These are phyloP conservation scores for Sorghum bicolor DNA, from an alignment of 176 grass and related monocot genomes.

Conservation along the genomic window DNA sequence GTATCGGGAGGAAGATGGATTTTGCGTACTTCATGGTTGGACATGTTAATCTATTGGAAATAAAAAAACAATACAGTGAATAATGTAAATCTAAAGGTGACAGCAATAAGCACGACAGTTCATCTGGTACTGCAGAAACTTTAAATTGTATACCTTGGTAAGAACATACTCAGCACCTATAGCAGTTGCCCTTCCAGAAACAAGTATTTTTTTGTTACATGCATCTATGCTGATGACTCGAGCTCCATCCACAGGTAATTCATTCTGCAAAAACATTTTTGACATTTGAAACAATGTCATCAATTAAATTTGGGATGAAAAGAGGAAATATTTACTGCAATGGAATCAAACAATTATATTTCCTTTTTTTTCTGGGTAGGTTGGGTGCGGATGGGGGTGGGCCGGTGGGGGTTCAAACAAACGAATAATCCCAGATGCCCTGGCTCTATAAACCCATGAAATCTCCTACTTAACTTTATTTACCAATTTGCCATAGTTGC, in stretches of 20 bases:
- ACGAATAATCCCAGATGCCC: no score
- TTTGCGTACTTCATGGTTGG: constrained; percentile 25
- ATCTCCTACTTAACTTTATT: background rate
- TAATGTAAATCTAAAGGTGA: background rate
- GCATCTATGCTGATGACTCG: constrained; percentile 76
- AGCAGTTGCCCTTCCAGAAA: constrained; percentile 53
- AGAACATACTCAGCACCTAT: constrained; percentile 58
- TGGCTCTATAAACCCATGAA: background rate
- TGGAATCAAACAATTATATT: background rate
- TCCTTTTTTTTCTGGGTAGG: no score
- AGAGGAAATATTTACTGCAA: background rate
- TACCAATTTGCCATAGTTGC: background rate
- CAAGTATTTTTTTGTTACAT: constrained; percentile 58
- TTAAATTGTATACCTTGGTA: constrained; percentile 54
- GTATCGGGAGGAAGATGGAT: constrained; percentile 67
- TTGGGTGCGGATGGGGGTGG: no score
- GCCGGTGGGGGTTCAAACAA: no score
- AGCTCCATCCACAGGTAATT: constrained; percentile 63
- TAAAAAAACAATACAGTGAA: constrained; percentile 6
- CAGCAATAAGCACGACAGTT: background rate
- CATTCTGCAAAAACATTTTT: constrained; percentile 51
- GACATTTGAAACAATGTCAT: background rate
- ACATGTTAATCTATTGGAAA: constrained; percentile 67
- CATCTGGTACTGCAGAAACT: background rate
- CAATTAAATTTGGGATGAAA: background rate